Base-by-base conservation (phyloP, 441 rosid genomes). In the Biscutella laevigata region DNA sequence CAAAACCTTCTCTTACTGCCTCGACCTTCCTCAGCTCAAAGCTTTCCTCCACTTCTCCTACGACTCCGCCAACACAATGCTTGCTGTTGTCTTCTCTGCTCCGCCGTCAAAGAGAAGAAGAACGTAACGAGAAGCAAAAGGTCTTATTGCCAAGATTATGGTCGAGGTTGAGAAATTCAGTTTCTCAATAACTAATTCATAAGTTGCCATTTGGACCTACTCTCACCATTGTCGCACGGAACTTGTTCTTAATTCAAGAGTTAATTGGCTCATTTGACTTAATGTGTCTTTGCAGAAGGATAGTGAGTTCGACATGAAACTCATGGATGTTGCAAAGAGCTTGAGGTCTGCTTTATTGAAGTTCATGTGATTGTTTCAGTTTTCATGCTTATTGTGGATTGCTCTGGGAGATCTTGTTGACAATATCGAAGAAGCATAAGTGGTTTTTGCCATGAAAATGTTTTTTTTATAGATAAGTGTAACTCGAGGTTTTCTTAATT, bases 131-230 rank as follows among this genome's bases (percentile, higher is more conserved):
- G 73, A 79, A 76, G 15, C 71, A 57, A 28, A 74, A 71, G 42
- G 91, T 11, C 40, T 57, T 47, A 4, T 74, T 2, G 19, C 53
- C 6, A 77, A 71, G 45, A 71, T 80, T 36, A 41, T 89, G 5
- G 43, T 44, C 19, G 72, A 71, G 65, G 33, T 86, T 0, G 90
- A 83, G 64, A 79, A 77, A 17, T 55, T 86, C 25, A 64, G 51
- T 51, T 68, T 83, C 0, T 50, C 36, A 5, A 68, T 89, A 26
- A 45, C 73, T 48, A 79, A 75, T 45, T 73, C 70, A 64, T 27
- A 74, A 54, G 49, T 35, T 86, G 53, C 75, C 82, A 3, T 86
- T 89, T 38, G 97, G 95, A 24, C 66, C 82, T 33, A 73, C 81
- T 12, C 71, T 79, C 8, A 77, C 95, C 8, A 34, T 88, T 51